A percentile compares a stretch with the other conserved stretches of the same genome.
These are phyloP conservation scores for Dryas octopetala DNA, from an alignment of 306 rosid species.

Conservation along the genomic window DNA sequence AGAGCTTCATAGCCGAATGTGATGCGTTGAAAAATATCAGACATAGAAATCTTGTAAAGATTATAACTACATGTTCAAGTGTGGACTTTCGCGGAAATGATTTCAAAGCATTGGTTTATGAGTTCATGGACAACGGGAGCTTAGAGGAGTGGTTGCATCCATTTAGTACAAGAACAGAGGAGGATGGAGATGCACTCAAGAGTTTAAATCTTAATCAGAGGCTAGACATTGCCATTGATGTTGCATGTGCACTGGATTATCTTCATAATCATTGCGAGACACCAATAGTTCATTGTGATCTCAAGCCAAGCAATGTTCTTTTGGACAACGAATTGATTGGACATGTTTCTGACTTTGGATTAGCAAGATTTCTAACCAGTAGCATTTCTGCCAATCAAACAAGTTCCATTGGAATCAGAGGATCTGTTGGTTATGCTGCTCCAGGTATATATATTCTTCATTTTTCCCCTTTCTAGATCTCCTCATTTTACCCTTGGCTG, in stretches of 20 bases:
- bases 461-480: too few species aligned
- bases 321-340: background rate
- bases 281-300: background rate
- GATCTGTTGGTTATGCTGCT: constrained; percentile 5
- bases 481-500: too few species aligned
- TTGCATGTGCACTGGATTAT: background rate
- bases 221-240: background rate
- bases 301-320: constrained; percentile 3
- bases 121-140: too few species aligned
- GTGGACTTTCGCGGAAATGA: constrained; percentile 14
- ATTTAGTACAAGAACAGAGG: background rate
- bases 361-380: background rate
- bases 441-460: background rate
- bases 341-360: background rate
- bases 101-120: background rate
- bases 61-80: background rate
- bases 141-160: background rate
- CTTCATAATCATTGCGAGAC: background rate
- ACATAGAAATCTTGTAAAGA: too few species aligned
- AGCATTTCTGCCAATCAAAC: background rate
- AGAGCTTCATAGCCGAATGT: constrained; percentile 30
- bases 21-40: constrained; percentile 3
- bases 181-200: background rate
- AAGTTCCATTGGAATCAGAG: background rate
- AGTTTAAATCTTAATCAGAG: background rate